phyloP scores from a whole-genome alignment of 306 rosid genomes.

The Malus fusca region DNA sequence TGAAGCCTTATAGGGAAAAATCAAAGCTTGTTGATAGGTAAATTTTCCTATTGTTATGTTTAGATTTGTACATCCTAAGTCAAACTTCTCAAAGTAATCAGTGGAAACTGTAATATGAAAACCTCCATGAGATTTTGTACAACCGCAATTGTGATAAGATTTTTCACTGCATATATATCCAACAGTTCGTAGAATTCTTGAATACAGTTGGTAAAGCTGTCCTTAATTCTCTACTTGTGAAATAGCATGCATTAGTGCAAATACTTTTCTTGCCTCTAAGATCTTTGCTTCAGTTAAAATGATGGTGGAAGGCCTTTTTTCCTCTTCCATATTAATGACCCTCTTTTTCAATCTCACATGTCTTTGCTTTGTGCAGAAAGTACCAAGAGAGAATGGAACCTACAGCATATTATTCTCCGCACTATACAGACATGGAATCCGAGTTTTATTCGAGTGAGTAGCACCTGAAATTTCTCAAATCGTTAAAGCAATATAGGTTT shows the following conservation, averaged over 20 bases:
- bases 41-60: background rate
- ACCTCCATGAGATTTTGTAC: background rate
- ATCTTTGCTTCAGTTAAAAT: background rate
- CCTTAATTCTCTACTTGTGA: no score
- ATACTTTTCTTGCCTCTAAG: background rate
- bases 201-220: background rate
- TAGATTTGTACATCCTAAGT: background rate
- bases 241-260: background rate
- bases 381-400: conserved; percentile 45
- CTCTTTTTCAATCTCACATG: background rate
- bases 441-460: conserved; percentile 55
- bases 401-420: conserved; percentile 21
- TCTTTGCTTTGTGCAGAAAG: conserved; percentile 40
- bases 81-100: background rate
- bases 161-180: no score
- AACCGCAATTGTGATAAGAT: no score
- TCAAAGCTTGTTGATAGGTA: conserved; percentile 59
- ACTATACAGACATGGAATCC: conserved; percentile 29
- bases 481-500: no score
- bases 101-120: background rate
- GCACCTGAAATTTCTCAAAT: background rate
- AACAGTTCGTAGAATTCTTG: no score
- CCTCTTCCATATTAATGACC: background rate
- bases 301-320: background rate
- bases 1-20: conserved; percentile 79